These are phyloP conservation scores for Paraphysoderma sedebokerense DNA, from an alignment of 371 early-diverging fungal species.

Conservation along the genomic window DNA sequence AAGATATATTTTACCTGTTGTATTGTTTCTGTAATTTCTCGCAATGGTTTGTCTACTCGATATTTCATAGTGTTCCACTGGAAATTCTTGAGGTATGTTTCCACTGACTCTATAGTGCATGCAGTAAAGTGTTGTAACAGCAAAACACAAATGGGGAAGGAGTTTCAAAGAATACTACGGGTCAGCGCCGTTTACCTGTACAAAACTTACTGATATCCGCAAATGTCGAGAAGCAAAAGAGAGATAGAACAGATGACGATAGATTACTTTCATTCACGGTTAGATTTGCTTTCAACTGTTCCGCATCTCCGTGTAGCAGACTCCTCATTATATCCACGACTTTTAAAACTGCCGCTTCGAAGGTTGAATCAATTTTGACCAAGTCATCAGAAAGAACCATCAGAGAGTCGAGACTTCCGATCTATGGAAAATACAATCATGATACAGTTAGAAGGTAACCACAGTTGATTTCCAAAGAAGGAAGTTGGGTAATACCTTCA, in stretches of 20 bases:
- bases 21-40: conserved; percentile 62
- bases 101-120: conserved; percentile 59
- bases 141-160: background rate
- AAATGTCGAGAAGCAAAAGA: background rate
- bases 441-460: background rate
- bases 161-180: background rate
- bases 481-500: conserved; percentile 32
- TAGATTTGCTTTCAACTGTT: conserved; percentile 34
- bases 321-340: conserved; percentile 56
- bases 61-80: conserved; percentile 94
- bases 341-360: conserved; percentile 58
- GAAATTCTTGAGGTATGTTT: conserved; percentile 64
- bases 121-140: background rate
- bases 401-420: conserved; percentile 83
- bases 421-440: conserved; percentile 21
- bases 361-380: conserved; percentile 55
- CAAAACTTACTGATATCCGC: background rate
- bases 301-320: conserved; percentile 29
- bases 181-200: background rate
- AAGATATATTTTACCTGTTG: conserved; percentile 23
- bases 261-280: conserved; percentile 66
- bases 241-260: background rate
- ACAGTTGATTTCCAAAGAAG: conserved; percentile 1
- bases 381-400: conserved; percentile 85
- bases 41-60: conserved; percentile 73